Percentiles rank a stretch among this genome's conserved stretches.
Conservation (phyloP, 805 yeast species). For the Zygosaccharomyces siamensis region DNA sequence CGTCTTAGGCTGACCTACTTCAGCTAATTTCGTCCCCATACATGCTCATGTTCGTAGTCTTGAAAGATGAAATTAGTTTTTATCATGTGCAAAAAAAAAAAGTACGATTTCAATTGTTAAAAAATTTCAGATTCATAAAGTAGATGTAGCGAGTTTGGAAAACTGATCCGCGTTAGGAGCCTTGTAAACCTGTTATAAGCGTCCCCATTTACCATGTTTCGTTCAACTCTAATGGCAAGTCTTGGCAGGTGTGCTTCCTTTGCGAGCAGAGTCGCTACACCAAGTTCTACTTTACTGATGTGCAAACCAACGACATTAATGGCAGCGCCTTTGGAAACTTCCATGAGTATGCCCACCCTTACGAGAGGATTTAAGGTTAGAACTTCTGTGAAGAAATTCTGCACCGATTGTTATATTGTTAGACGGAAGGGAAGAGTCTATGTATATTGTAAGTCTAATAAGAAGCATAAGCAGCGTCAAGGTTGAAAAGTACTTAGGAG, state of each 20-base stretch:
- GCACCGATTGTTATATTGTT: constrained; percentile 86
- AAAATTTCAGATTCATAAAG: neutral
- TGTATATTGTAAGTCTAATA: constrained; percentile 88
- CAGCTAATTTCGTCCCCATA: neutral
- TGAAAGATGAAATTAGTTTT: neutral
- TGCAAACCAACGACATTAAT: constrained; percentile 4
- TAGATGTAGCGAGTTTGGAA: neutral
- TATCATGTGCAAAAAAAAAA: neutral
- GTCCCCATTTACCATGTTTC: constrained; percentile 7
- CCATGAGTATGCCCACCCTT: constrained; percentile 21
- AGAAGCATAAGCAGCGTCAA: constrained; percentile 93
- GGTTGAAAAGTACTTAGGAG: constrained; percentile 39
- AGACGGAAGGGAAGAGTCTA: constrained; percentile 93
- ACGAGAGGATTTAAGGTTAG: constrained; percentile 83
- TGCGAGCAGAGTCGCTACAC: constrained; percentile 3
- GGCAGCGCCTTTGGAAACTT: neutral
- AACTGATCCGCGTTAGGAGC: neutral
- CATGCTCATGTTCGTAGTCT: neutral
- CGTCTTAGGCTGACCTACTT: neutral
- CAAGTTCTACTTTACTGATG: constrained; percentile 5
- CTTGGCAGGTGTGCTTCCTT: constrained; percentile 5
- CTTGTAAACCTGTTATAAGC: neutral
- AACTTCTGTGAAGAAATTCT: constrained; percentile 88
- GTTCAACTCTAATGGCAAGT: constrained; percentile 6
- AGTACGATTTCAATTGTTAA: neutral